phyloP scores from a whole-genome alignment of 768 basidiomycete species.

The Phaeotremella skinneri region DNA sequence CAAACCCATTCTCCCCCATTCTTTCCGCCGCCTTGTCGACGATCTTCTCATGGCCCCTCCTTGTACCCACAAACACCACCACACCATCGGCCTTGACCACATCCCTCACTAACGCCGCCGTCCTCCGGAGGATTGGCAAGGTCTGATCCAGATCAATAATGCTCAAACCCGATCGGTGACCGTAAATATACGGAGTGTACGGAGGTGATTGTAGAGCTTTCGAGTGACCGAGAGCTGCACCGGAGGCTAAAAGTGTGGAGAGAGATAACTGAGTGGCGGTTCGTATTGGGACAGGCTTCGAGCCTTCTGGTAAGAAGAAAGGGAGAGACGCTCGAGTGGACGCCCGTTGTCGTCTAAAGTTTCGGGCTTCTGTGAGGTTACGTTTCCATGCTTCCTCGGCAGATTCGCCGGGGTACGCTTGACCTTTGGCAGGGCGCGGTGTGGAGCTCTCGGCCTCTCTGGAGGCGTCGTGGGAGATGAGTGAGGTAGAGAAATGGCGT shows the following conservation, averaged over 20 bases:
- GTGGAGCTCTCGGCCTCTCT: slow-evolving; percentile 22
- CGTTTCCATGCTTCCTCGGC: slow-evolving; percentile 43
- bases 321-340: slow-evolving; percentile 20
- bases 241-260: slow-evolving; percentile 85
- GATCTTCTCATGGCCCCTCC: slow-evolving; percentile 58
- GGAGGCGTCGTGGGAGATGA: slow-evolving; percentile 2
- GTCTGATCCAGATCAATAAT: slow-evolving; percentile 95
- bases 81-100: slow-evolving; percentile 77
- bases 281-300: slow-evolving; percentile 12
- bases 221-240: slow-evolving; percentile 91
- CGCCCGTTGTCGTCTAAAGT: slow-evolving; percentile 33
- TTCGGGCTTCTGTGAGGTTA: slow-evolving; percentile 41
- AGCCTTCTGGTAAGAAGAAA: slow-evolving; percentile 10
- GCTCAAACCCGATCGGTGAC: slow-evolving; percentile 80
- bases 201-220: slow-evolving; percentile 73
- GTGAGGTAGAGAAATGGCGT: neutral
- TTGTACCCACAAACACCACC: slow-evolving; percentile 84
- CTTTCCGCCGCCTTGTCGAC: slow-evolving; percentile 77
- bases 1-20: slow-evolving; percentile 74
- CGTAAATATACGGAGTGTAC: slow-evolving; percentile 91
- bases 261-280: slow-evolving; percentile 67
- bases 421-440: neutral
- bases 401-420: slow-evolving; percentile 20
- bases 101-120: slow-evolving; percentile 79
- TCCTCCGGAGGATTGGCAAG: slow-evolving; percentile 82